These are phyloP conservation scores for Linaria vulgaris DNA, from an alignment of 257 asterid genomes.

Conservation along the genomic window DNA sequence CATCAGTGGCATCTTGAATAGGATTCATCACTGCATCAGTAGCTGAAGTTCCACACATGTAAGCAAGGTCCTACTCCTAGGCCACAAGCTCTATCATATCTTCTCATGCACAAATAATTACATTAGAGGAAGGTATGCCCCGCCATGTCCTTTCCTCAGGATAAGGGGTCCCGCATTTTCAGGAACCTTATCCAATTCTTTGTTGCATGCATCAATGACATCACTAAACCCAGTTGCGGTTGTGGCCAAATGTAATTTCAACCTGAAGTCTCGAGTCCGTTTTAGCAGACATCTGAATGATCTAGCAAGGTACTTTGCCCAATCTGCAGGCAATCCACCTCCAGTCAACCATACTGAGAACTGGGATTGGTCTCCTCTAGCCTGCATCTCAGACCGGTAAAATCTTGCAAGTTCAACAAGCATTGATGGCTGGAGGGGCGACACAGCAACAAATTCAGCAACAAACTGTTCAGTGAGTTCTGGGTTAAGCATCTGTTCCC, in stretches of 20 bases:
- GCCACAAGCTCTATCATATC: slow-evolving; percentile 5
- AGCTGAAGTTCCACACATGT: neutral
- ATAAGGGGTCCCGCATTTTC: slow-evolving; percentile 97
- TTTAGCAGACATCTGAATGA: slow-evolving; percentile 87
- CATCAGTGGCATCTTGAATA: neutral
- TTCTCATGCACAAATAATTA: slow-evolving; percentile 23
- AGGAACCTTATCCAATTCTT: slow-evolving; percentile 85
- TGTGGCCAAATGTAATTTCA: slow-evolving; percentile 67
- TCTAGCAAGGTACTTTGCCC: slow-evolving; percentile 82
- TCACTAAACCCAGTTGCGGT: slow-evolving; percentile 80
- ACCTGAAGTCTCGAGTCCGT: slow-evolving; percentile 74
- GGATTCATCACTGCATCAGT: slow-evolving; percentile 1
- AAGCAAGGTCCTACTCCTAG: no score
- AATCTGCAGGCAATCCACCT: slow-evolving; percentile 85
- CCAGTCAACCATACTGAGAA: slow-evolving; percentile 95
- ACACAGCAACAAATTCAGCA: slow-evolving; percentile 88
- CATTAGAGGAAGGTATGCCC: slow-evolving; percentile 96
- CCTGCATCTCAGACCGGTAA: slow-evolving; percentile 88
- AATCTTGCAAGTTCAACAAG: slow-evolving; percentile 89
- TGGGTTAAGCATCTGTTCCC: slow-evolving; percentile 98
- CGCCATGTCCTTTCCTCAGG: slow-evolving; percentile 97
- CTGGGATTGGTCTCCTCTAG: slow-evolving; percentile 92
- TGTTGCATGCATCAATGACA: slow-evolving; percentile 58
- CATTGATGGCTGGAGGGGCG: slow-evolving; percentile 94
- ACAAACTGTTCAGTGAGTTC: slow-evolving; percentile 86